A percentile compares a stretch with the other conserved stretches of the same genome.
Conservation (phyloP, 192 early-diverging fungal species). For the Podila clonocystis region DNA sequence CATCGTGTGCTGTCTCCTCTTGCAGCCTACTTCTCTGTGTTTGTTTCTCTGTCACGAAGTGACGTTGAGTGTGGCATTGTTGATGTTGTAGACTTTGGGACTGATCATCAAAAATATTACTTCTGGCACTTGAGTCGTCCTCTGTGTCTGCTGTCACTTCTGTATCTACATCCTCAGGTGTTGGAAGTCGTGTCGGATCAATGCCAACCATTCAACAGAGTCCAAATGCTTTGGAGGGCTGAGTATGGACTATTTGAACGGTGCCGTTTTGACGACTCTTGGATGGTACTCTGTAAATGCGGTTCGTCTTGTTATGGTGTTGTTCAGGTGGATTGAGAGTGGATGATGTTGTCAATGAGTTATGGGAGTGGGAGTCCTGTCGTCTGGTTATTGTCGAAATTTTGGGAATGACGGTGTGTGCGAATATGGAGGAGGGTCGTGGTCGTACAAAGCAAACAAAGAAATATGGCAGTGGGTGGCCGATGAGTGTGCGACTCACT, state of each 20-base stretch:
- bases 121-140: not conserved
- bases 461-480: too few relatives aligned
- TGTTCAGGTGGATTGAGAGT: too few relatives aligned
- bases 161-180: slow-evolving; percentile 14
- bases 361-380: too few relatives aligned
- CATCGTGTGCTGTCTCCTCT: not conserved
- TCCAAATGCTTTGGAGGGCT: not conserved
- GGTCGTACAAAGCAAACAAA: too few relatives aligned
- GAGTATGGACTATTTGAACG: too few relatives aligned
- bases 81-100: not conserved
- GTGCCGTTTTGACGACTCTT: too few relatives aligned
- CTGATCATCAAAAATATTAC: not conserved
- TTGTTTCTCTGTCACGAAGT: not conserved
- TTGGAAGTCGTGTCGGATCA: slow-evolving; percentile 10
- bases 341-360: too few relatives aligned
- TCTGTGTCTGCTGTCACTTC: not conserved
- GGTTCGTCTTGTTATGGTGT: too few relatives aligned
- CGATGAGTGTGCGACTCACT: too few relatives aligned
- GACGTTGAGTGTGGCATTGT: not conserved
- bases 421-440: not conserved
- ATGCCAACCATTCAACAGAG: slow-evolving; percentile 31
- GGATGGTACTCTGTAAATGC: too few relatives aligned
- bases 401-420: too few relatives aligned
- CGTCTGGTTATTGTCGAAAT: too few relatives aligned
- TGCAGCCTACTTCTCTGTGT: not conserved